Conservation (phyloP, 2,329 filamentous ascomycete genomes). For the Sclerotiophoma versabilis region DNA sequence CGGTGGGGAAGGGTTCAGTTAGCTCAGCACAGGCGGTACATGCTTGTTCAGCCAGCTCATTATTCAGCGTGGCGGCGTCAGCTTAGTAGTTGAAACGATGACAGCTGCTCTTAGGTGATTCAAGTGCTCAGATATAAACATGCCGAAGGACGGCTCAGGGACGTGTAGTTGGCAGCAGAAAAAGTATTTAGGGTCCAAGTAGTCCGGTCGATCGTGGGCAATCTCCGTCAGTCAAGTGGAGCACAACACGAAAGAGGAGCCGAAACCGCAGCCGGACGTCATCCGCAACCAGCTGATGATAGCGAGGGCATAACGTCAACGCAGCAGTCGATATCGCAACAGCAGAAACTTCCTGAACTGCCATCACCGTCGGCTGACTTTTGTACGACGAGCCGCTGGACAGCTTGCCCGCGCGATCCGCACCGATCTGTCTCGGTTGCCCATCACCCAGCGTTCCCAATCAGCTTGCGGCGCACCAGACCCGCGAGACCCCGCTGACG, state of each 20-base stretch:
- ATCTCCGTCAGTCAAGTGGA: background rate
- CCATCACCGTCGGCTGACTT: constrained; percentile 18
- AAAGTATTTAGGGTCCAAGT: constrained; percentile 12
- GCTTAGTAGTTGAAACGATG: constrained; percentile 16
- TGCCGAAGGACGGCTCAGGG: background rate
- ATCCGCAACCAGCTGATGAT: constrained; percentile 10
- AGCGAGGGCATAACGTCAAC: constrained; percentile 15
- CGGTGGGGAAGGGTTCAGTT: constrained; percentile 5
- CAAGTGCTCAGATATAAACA: constrained; percentile 5
- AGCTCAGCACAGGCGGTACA: constrained; percentile 4
- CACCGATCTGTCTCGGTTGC: constrained; percentile 12
- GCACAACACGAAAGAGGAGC: constrained; percentile 25
- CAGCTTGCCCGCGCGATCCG: constrained; percentile 3
- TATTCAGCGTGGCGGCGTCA: constrained; percentile 25
- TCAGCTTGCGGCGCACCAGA: constrained; percentile 32
- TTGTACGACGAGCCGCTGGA: constrained; percentile 14
- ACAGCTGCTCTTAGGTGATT: constrained; percentile 14
- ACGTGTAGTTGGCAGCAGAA: background rate
- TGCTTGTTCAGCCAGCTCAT: constrained; percentile 13
- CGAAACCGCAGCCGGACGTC: constrained; percentile 21
- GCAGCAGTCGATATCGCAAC: constrained; percentile 19
- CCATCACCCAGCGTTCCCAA: constrained; percentile 24
- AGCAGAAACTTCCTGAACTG: constrained; percentile 15
- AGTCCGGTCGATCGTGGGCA: constrained; percentile 11
- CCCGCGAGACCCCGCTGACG: constrained; percentile 40